These are phyloP conservation scores for Clohesyomyces aquaticus DNA, from an alignment of 495 filamentous ascomycete genomes.

Conservation along the genomic window DNA sequence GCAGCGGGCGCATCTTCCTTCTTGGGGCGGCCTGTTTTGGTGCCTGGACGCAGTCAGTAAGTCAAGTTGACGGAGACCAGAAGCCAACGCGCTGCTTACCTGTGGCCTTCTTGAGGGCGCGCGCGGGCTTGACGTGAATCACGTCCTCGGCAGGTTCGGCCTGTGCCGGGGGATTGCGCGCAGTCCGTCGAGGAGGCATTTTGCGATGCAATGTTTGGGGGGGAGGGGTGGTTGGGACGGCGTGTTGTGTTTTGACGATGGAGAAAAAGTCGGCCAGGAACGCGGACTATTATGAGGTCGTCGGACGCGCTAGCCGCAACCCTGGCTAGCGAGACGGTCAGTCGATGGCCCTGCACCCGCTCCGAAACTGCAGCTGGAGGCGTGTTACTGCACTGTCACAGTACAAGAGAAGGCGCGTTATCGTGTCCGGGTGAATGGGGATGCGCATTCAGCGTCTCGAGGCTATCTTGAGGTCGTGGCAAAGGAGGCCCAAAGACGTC, in stretches of 20 bases:
- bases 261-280: conserved; percentile 23
- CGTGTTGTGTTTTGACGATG: conserved; percentile 14
- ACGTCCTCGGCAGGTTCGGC: background rate
- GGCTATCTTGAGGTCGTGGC: no score
- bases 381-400: no score
- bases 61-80: background rate
- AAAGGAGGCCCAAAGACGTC: no score
- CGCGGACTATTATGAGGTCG: conserved; percentile 10
- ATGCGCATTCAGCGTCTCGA: no score
- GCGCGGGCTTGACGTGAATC: background rate
- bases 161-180: conserved; percentile 8
- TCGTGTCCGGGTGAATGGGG: no score
- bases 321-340: background rate
- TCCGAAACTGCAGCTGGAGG: background rate
- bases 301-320: background rate
- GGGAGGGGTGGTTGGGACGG: background rate
- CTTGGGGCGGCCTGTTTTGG: conserved; percentile 26
- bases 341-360: background rate
- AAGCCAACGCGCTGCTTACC: background rate
- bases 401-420: no score
- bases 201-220: background rate
- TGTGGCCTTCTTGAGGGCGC: background rate
- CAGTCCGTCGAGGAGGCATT: conserved; percentile 17
- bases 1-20: conserved; percentile 17
- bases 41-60: background rate